phyloP scores from a whole-genome alignment of 768 basidiomycete genomes.

The Lactarius evosmus region DNA sequence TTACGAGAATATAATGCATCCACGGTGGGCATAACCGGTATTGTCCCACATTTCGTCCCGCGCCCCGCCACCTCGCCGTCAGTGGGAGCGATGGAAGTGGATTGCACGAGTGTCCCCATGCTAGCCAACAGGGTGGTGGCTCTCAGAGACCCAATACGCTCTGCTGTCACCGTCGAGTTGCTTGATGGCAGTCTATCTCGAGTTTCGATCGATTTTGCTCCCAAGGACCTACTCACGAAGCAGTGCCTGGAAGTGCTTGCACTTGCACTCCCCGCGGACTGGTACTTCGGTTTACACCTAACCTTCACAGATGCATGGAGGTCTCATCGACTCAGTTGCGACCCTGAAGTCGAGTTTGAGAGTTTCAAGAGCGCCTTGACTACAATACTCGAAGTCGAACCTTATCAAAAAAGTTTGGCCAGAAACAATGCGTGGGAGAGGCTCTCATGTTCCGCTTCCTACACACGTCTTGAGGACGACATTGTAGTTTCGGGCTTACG shows the following conservation, averaged over 20 bases:
- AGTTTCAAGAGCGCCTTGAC: conserved; percentile 54
- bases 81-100: conserved; percentile 17
- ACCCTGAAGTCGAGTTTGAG: conserved; percentile 52
- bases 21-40: not conserved
- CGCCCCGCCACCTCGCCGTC: not conserved
- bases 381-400: conserved; percentile 42
- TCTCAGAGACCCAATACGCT: conserved; percentile 48
- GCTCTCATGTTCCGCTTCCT: conserved; percentile 44
- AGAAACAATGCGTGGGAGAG: conserved; percentile 44
- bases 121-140: conserved; percentile 38
- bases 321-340: conserved; percentile 39
- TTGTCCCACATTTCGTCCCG: conserved; percentile 4
- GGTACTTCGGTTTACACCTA: conserved; percentile 54
- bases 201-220: conserved; percentile 52
- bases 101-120: conserved; percentile 5
- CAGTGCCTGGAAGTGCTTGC: conserved; percentile 64
- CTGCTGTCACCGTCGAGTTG: conserved; percentile 52
- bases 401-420: not conserved
- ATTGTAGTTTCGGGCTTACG: conserved; percentile 48
- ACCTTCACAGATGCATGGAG: conserved; percentile 61
- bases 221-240: conserved; percentile 52
- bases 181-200: conserved; percentile 47
- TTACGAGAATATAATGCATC: conserved; percentile 37
- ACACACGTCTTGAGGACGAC: conserved; percentile 56
- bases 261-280: conserved; percentile 52